A percentile compares a stretch with the other conserved stretches of the same genome.
Conservation (phyloP, 2,329 filamentous ascomycete genomes). For the Pseudogymnoascus sp. region DNA sequence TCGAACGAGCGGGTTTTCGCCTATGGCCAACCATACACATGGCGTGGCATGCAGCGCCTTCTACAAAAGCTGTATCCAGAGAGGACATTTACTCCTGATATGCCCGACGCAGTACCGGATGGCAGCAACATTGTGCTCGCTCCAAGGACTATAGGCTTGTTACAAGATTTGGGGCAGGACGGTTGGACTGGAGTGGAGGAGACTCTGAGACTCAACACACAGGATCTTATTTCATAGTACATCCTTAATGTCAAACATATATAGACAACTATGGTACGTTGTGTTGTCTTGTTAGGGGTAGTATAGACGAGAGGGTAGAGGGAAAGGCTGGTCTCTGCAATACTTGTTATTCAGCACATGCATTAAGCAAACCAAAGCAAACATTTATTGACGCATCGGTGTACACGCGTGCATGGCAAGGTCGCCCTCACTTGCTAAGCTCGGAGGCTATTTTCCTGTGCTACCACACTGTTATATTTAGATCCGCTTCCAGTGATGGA, state of each 20-base stretch:
- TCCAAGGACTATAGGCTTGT: neutral
- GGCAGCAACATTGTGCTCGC: neutral
- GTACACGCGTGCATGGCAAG: neutral
- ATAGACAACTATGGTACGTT: neutral
- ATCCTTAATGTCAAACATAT: neutral
- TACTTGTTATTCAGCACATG: neutral
- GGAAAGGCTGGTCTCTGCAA: neutral
- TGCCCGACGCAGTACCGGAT: neutral
- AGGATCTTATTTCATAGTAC: neutral
- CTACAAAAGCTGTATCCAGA: constrained; percentile 16
- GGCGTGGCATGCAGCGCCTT: constrained; percentile 15
- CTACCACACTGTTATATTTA: neutral
- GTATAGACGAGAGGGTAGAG: neutral
- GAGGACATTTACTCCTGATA: constrained; percentile 11
- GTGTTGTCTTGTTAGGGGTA: neutral
- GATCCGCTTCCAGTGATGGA: neutral
- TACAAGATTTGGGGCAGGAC: neutral
- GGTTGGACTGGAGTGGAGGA: constrained; percentile 1
- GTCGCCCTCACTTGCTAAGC: neutral
- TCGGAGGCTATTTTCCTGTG: neutral
- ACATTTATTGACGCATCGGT: neutral
- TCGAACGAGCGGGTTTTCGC: neutral
- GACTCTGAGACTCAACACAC: neutral
- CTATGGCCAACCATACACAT: constrained; percentile 15
- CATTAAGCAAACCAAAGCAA: neutral